Percentiles rank a stretch among this genome's conserved stretches.
phyloP scores from a whole-genome alignment of 148 eudicot species.

The Vaccinium vitisidaea region DNA sequence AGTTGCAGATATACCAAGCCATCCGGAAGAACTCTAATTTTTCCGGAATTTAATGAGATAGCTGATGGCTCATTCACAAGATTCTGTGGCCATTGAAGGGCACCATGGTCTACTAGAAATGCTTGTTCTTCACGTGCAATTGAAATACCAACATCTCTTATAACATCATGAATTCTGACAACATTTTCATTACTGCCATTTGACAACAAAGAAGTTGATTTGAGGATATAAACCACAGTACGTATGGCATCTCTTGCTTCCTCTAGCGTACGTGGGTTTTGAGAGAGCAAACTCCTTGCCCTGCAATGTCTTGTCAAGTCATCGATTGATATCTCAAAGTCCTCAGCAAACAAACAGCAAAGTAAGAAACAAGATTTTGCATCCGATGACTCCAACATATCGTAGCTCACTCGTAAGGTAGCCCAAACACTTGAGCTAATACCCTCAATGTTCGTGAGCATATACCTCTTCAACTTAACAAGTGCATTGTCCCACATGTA shows the following conservation, averaged over 20 bases:
- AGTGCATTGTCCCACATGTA: slow-evolving; percentile 2
- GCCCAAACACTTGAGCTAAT: neutral
- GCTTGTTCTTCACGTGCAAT: slow-evolving; percentile 10
- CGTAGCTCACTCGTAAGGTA: slow-evolving; percentile 4
- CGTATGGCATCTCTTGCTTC: neutral
- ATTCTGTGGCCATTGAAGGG: neutral
- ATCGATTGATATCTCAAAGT: slow-evolving; percentile 8
- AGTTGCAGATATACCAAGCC: neutral
- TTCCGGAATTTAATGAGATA: neutral
- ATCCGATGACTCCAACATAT: neutral
- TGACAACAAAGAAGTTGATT: slow-evolving; percentile 10
- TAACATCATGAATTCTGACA: slow-evolving; percentile 28
- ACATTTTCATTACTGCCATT: neutral
- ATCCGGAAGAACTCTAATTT: neutral
- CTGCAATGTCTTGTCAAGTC: neutral
- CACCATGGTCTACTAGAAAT: slow-evolving; percentile 5
- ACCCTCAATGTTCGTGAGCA: neutral
- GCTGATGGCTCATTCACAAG: neutral
- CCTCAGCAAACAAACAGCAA: slow-evolving; percentile 19
- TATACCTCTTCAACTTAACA: neutral
- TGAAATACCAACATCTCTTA: slow-evolving; percentile 13
- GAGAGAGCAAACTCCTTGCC: neutral
- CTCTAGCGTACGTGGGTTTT: neutral
- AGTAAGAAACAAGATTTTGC: slow-evolving; percentile 13
- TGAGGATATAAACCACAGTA: slow-evolving; percentile 3